A percentile compares a stretch with the other conserved stretches of the same genome.
Evolutionary conservation across 768 basidiomycete species (phyloP).

Genomic region (Suillus subaureus): DNA sequence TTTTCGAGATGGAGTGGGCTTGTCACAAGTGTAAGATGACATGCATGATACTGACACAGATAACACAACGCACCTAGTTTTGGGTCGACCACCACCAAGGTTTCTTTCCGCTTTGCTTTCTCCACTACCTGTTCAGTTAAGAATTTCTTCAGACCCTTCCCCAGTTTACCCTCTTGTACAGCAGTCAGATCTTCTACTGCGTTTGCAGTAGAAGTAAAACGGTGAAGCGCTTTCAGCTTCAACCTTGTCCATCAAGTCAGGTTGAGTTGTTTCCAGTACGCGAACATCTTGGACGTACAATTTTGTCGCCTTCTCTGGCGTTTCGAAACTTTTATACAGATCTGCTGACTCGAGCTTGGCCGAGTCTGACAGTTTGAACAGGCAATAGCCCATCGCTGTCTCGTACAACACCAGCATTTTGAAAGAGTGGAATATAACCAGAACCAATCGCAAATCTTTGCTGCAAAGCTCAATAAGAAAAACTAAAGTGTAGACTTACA

Average conservation of each 20-base stretch:
- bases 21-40: slow-evolving; percentile 14
- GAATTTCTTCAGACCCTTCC: slow-evolving; percentile 93
- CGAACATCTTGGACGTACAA: slow-evolving; percentile 57
- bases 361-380: slow-evolving; percentile 92
- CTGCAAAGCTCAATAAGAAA: slow-evolving; percentile 8
- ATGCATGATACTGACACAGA: slow-evolving; percentile 7
- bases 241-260: slow-evolving; percentile 52
- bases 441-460: slow-evolving; percentile 11
- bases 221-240: slow-evolving; percentile 93
- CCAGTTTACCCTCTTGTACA: slow-evolving; percentile 89
- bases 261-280: slow-evolving; percentile 2
- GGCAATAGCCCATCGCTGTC: slow-evolving; percentile 94
- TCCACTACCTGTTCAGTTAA: slow-evolving; percentile 81
- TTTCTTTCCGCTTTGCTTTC: slow-evolving; percentile 90
- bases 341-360: slow-evolving; percentile 86
- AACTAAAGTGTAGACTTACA: slow-evolving; percentile 4
- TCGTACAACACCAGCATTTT: slow-evolving; percentile 96
- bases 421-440: slow-evolving; percentile 17
- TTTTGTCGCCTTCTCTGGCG: slow-evolving; percentile 88
- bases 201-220: slow-evolving; percentile 93
- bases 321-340: slow-evolving; percentile 91
- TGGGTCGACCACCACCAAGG: slow-evolving; percentile 83
- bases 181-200: slow-evolving; percentile 97
- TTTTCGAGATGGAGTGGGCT: slow-evolving; percentile 91
- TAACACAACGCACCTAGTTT: slow-evolving; percentile 70